Percentiles rank a stretch among this genome's conserved stretches.
phyloP scores from a whole-genome alignment of 208 protist species.

The Chromosphaera perkinsii region DNA sequence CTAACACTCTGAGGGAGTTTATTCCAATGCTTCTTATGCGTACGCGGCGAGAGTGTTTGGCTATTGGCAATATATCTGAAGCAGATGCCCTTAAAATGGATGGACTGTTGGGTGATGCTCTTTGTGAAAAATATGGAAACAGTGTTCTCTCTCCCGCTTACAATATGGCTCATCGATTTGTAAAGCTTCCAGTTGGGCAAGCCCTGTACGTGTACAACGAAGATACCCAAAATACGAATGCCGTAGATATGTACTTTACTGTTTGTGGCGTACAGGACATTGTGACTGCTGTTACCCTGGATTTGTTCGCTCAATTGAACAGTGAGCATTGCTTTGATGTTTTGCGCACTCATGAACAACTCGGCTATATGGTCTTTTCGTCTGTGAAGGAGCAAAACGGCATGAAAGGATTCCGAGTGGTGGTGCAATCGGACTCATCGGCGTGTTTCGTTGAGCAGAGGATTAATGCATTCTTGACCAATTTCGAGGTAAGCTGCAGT shows the following conservation, averaged over 20 bases:
- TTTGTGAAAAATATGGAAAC: neutral
- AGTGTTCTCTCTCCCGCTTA: neutral
- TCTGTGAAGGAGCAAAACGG: no score
- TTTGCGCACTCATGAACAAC: constrained; percentile 4
- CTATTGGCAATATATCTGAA: constrained; percentile 5
- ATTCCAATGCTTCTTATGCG: neutral
- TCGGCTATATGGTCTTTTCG: no score
- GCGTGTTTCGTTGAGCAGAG: no score
- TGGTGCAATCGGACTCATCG: no score
- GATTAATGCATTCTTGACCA: no score
- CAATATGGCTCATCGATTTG: no score
- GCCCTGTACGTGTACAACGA: no score
- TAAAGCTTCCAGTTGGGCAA: no score
- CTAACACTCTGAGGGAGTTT: neutral
- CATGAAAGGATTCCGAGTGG: no score
- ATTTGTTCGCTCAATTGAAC: constrained; percentile 6
- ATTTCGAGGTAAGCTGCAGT: no score
- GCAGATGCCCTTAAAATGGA: neutral
- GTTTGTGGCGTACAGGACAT: constrained; percentile 3
- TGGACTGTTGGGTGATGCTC: neutral
- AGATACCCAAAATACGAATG: no score
- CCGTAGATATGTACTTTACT: no score
- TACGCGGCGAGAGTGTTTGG: neutral
- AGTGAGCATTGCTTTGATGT: neutral
- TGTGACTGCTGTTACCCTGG: neutral